Conservation (phyloP, 2,329 filamentous ascomycete genomes). For the Cladophialophora immunda region DNA sequence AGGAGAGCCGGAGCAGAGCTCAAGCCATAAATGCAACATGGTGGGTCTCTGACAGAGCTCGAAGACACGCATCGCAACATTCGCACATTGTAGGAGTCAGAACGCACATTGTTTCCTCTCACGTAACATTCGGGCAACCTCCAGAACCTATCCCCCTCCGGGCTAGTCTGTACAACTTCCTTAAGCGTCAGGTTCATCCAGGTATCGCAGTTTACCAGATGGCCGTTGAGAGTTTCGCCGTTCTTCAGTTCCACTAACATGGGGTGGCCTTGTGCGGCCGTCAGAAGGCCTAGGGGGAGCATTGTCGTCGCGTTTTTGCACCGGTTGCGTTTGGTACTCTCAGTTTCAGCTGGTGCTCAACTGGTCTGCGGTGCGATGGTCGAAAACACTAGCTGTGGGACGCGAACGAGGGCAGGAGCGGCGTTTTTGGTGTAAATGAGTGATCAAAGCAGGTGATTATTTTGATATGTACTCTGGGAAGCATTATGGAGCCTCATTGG, state of each 20-base stretch:
- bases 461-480: not conserved
- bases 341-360: not conserved
- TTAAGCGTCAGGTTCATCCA: slow-evolving; percentile 99
- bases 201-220: slow-evolving; percentile 95
- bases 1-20: not conserved
- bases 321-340: not conserved
- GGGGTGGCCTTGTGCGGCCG: slow-evolving; percentile 94
- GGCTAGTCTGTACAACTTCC: slow-evolving; percentile 95
- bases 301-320: slow-evolving; percentile 41
- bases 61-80: not conserved
- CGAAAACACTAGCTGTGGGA: not conserved
- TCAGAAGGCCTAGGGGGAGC: slow-evolving; percentile 81
- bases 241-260: slow-evolving; percentile 99
- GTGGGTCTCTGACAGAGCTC: not conserved
- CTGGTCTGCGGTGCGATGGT: not conserved
- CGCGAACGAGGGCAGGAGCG: not conserved
- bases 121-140: slow-evolving; percentile 94
- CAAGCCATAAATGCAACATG: not conserved
- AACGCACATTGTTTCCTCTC: slow-evolving; percentile 89
- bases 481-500: not conserved
- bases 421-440: not conserved
- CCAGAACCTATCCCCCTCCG: slow-evolving; percentile 94
- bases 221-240: slow-evolving; percentile 95
- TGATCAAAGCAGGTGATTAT: not conserved
- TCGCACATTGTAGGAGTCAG: not conserved